Conservation (phyloP, 495 filamentous ascomycete genomes). For the Aspergillus taichungensis region DNA sequence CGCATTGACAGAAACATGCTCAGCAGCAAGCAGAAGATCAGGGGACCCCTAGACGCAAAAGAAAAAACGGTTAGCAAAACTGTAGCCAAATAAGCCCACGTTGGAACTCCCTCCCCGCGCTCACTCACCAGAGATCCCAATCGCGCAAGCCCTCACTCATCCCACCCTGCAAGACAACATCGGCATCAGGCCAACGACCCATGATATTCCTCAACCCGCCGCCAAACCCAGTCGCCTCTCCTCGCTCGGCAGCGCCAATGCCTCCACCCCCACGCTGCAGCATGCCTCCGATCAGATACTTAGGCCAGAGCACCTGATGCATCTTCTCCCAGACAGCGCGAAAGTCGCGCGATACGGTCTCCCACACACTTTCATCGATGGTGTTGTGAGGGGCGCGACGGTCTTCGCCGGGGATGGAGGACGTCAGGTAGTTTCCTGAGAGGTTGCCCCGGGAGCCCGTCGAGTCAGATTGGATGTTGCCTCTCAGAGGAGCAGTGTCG, state of each 20-base stretch:
- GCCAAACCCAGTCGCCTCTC: slow-evolving; percentile 54
- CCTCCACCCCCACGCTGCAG: slow-evolving; percentile 58
- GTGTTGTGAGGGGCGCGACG: slow-evolving; percentile 87
- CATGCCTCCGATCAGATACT: slow-evolving; percentile 76
- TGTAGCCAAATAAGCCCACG: neutral
- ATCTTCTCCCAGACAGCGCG: slow-evolving; percentile 94
- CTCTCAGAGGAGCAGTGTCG: slow-evolving; percentile 67
- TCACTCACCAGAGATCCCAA: slow-evolving; percentile 83
- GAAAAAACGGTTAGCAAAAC: neutral
- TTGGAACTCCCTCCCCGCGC: neutral
- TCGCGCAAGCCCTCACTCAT: slow-evolving; percentile 85
- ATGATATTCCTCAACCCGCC: slow-evolving; percentile 55
- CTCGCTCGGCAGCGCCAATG: slow-evolving; percentile 57
- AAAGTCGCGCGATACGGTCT: slow-evolving; percentile 83
- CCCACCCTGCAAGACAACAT: slow-evolving; percentile 61
- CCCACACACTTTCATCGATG: slow-evolving; percentile 95
- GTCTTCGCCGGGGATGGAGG: slow-evolving; percentile 86
- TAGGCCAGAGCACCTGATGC: slow-evolving; percentile 94
- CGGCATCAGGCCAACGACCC: slow-evolving; percentile 63
- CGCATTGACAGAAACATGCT: slow-evolving; percentile 75
- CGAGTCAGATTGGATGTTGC: slow-evolving; percentile 57
- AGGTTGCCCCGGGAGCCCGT: slow-evolving; percentile 38
- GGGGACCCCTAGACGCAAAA: slow-evolving; percentile 55
- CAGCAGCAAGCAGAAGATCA: slow-evolving; percentile 85
- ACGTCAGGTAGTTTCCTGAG: slow-evolving; percentile 64